Evolutionary conservation across 1,284 basidiomycete genomes (phyloP).

Genomic region (Ustilago vetiveriae): DNA sequence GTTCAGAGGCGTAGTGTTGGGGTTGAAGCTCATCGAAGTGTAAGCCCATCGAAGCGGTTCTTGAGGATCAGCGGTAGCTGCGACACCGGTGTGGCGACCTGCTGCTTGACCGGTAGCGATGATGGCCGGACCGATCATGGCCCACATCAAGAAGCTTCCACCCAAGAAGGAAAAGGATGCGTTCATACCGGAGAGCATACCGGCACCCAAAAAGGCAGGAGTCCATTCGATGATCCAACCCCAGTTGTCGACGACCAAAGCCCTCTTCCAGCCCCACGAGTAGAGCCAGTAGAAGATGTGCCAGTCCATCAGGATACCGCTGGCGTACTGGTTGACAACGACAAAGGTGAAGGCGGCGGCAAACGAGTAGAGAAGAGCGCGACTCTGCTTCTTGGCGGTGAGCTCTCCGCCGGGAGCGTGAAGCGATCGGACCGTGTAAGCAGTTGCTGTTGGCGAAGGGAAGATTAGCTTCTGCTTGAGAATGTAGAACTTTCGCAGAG

Average conservation of each 20-base stretch:
- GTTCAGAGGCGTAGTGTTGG: constrained; percentile 44
- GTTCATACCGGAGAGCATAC: constrained; percentile 76
- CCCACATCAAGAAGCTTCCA: constrained; percentile 75
- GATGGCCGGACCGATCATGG: constrained; percentile 74
- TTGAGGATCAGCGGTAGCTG: background rate
- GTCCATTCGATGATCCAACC: constrained; percentile 70
- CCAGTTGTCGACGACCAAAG: constrained; percentile 73
- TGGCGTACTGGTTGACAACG: constrained; percentile 74
- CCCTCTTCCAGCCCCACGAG: constrained; percentile 73
- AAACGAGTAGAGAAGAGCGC: constrained; percentile 72
- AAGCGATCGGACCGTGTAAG: constrained; percentile 75
- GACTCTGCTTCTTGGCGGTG: constrained; percentile 73
- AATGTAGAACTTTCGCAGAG: constrained; percentile 75
- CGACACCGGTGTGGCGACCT: constrained; percentile 25
- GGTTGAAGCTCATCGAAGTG: constrained; percentile 47
- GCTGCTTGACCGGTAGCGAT: constrained; percentile 66
- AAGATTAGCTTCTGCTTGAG: constrained; percentile 76
- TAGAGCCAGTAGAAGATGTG: constrained; percentile 73
- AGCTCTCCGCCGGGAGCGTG: constrained; percentile 68
- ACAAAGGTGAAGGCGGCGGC: constrained; percentile 71
- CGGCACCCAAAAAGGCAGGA: constrained; percentile 76
- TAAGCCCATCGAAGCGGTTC: constrained; percentile 46
- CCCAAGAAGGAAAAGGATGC: constrained; percentile 75
- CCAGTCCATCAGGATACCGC: constrained; percentile 75
- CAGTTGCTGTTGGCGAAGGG: constrained; percentile 77